A percentile compares a stretch with the other conserved stretches of the same genome.
These are phyloP conservation scores for Lactarius hatsudake DNA, from an alignment of 768 basidiomycete species.

Conservation along the genomic window DNA sequence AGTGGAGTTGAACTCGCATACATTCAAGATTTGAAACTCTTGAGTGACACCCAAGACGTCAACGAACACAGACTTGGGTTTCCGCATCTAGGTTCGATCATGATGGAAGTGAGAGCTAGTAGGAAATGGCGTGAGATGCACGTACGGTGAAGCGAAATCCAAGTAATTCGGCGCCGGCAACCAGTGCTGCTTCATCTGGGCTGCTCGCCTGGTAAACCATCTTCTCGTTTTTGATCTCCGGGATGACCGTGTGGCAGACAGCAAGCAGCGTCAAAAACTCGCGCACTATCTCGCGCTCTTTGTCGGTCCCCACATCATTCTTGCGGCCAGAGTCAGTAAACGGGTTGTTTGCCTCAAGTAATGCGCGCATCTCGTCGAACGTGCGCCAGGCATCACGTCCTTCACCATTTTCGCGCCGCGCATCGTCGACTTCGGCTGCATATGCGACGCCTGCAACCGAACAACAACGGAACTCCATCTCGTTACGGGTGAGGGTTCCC, in stretches of 20 bases:
- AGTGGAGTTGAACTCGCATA: slow-evolving; percentile 98
- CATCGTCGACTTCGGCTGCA: slow-evolving; percentile 88
- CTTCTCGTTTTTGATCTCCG: slow-evolving; percentile 86
- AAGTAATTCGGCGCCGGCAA: slow-evolving; percentile 87
- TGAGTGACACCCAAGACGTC: slow-evolving; percentile 66
- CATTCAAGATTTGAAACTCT: slow-evolving; percentile 91
- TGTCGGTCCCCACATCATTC: slow-evolving; percentile 30
- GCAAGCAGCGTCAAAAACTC: slow-evolving; percentile 54
- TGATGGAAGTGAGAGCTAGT: slow-evolving; percentile 26
- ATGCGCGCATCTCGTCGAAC: slow-evolving; percentile 66
- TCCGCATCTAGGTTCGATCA: slow-evolving; percentile 67
- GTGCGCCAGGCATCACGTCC: slow-evolving; percentile 68
- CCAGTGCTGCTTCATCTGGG: slow-evolving; percentile 96
- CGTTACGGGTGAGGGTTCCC: slow-evolving; percentile 93
- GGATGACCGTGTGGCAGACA: slow-evolving; percentile 98
- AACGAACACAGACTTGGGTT: slow-evolving; percentile 93
- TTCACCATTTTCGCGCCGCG: slow-evolving; percentile 59
- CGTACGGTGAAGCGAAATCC: slow-evolving; percentile 93
- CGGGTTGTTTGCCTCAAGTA: slow-evolving; percentile 53
- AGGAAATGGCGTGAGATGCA: slow-evolving; percentile 24
- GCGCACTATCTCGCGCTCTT: slow-evolving; percentile 38
- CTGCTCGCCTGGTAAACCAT: slow-evolving; percentile 93
- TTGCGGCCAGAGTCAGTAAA: slow-evolving; percentile 47
- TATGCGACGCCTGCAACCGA: slow-evolving; percentile 87
- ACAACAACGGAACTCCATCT: slow-evolving; percentile 96